A percentile compares a stretch with the other conserved stretches of the same genome.
phyloP scores from a whole-genome alignment of 139 green algal species.

The Pseudopediastrum boryanum region DNA sequence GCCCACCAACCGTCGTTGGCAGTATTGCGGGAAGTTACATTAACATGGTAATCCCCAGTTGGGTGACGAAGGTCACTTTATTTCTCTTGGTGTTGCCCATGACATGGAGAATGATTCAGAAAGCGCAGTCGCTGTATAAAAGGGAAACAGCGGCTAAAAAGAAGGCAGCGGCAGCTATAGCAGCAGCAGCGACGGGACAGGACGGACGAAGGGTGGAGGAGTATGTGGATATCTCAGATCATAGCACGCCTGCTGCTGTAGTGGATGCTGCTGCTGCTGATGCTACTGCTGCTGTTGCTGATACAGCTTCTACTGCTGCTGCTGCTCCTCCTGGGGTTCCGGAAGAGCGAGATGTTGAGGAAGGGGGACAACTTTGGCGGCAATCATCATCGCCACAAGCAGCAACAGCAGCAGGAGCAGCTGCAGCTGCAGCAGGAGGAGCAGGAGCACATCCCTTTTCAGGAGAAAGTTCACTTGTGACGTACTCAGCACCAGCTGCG shows the following conservation, averaged over 20 bases:
- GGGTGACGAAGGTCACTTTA: neutral
- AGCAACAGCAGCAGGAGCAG: too few species aligned
- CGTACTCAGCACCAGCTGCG: neutral
- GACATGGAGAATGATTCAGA: neutral
- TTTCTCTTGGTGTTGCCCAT: neutral
- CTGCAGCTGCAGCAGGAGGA: too few species aligned
- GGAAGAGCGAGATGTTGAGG: too few species aligned
- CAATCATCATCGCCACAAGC: too few species aligned
- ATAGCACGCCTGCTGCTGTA: neutral
- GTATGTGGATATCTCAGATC: neutral
- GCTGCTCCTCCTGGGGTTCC: neutral
- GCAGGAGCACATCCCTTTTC: neutral
- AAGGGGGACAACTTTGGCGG: too few species aligned
- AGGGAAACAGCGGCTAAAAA: slow-evolving; percentile 18
- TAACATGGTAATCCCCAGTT: slow-evolving; percentile 1
- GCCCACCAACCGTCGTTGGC: neutral
- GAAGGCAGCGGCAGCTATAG: slow-evolving; percentile 5
- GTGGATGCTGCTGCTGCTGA: neutral
- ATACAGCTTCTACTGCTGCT: neutral
- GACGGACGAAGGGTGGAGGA: neutral
- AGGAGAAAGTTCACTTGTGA: neutral
- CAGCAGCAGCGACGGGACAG: neutral
- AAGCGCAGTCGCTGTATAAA: slow-evolving; percentile 23
- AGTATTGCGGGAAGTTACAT: neutral
- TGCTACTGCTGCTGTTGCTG: neutral